phyloP scores from a whole-genome alignment of 2,329 filamentous ascomycete species.

The Aspergillus niger region DNA sequence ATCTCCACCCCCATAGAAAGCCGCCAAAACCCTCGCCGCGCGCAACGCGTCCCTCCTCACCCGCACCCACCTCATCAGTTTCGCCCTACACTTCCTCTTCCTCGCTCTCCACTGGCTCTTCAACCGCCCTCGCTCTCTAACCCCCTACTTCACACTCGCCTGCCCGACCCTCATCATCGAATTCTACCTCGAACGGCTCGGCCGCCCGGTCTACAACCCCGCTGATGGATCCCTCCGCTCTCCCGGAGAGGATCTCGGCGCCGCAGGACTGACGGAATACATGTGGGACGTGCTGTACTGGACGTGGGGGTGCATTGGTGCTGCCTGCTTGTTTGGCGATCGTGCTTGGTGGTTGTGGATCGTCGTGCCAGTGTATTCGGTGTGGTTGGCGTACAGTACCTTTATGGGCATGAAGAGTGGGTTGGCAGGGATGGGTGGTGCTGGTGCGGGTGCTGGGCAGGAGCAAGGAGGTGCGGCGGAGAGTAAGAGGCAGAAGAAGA shows the following conservation, averaged over 20 bases:
- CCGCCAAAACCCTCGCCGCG: constrained; percentile 65
- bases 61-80: constrained; percentile 76
- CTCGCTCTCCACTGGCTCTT: constrained; percentile 68
- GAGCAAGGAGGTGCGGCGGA: constrained; percentile 29
- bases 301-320: constrained; percentile 75
- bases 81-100: constrained; percentile 72
- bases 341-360: constrained; percentile 70
- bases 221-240: constrained; percentile 67
- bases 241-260: constrained; percentile 83
- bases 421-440: constrained; percentile 44
- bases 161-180: constrained; percentile 76
- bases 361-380: constrained; percentile 51
- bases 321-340: constrained; percentile 79
- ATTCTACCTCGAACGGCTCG: constrained; percentile 80
- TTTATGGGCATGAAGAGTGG: constrained; percentile 51
- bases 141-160: constrained; percentile 72
- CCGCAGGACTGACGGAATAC: constrained; percentile 89
- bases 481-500: constrained; percentile 57
- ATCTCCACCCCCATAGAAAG: constrained; percentile 43
- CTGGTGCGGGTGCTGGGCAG: constrained; percentile 33
- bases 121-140: constrained; percentile 62
- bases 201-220: constrained; percentile 72
- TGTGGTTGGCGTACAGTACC: constrained; percentile 49
- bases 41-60: constrained; percentile 76
- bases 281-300: constrained; percentile 98